A percentile compares a stretch with the other conserved stretches of the same genome.
These are phyloP conservation scores for Starmerella stigmatis DNA, from an alignment of 805 yeast species.

Conservation along the genomic window DNA sequence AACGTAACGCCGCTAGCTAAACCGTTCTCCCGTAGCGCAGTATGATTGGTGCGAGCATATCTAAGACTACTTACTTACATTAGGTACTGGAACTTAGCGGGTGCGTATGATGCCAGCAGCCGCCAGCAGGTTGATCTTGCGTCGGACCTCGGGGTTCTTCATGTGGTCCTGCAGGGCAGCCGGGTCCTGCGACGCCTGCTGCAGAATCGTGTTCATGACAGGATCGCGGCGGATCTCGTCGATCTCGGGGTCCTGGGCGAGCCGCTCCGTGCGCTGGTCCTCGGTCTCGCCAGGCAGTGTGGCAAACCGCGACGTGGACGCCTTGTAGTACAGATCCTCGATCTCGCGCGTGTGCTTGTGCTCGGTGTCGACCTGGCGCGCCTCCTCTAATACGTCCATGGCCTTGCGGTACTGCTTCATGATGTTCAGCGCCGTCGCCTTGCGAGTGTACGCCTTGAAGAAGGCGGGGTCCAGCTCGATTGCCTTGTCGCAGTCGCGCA, in stretches of 20 bases:
- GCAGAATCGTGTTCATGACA: constrained; percentile 87
- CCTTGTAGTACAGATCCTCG: constrained; percentile 69
- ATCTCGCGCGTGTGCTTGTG: constrained; percentile 59
- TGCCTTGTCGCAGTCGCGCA: constrained; percentile 83
- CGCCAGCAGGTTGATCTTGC: constrained; percentile 76
- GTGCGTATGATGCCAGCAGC: constrained; percentile 97
- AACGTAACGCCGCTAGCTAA: no score
- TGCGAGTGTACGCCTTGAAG: constrained; percentile 90
- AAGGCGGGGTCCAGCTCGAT: constrained; percentile 79
- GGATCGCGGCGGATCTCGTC: constrained; percentile 90
- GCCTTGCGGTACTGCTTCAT: constrained; percentile 77
- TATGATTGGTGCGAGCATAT: no score
- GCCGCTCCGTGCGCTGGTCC: constrained; percentile 87
- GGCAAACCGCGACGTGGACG: constrained; percentile 63
- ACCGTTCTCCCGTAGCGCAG: no score
- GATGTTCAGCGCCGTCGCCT: constrained; percentile 87
- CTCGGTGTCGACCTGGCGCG: constrained; percentile 63
- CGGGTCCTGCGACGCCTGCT: constrained; percentile 89
- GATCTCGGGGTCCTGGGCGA: constrained; percentile 86
- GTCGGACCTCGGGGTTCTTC: constrained; percentile 87
- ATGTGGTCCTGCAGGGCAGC: constrained; percentile 96
- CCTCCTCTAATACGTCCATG: constrained; percentile 68
- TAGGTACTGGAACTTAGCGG: constrained; percentile 46
- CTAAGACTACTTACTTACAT: no score
- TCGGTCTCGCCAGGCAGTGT: constrained; percentile 81